Conservation (phyloP, 257 asterid genomes). For the Solanum pinnatisectum region DNA sequence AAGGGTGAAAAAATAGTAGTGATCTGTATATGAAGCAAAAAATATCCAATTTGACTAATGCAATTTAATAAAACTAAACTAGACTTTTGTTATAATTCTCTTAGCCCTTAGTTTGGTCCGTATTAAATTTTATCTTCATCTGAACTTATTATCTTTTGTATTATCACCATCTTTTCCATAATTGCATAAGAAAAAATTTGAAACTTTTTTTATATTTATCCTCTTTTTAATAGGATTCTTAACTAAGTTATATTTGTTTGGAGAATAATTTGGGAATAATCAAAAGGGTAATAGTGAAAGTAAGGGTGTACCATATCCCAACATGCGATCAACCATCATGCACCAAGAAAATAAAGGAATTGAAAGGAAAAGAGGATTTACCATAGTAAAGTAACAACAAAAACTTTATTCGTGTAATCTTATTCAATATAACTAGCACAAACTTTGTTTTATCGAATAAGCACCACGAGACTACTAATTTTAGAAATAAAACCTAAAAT, state of each 20-base stretch:
- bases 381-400: background rate
- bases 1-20: background rate
- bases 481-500: background rate
- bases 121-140: background rate
- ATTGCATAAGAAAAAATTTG: background rate
- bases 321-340: background rate
- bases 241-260: background rate
- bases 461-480: background rate
- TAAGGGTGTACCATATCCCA: background rate
- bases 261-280: background rate
- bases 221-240: background rate
- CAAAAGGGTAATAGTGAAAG: background rate
- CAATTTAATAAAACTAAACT: background rate
- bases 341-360: background rate
- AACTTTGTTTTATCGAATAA: background rate
- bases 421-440: background rate
- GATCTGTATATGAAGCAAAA: background rate
- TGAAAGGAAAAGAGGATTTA: background rate
- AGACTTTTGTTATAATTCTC: background rate
- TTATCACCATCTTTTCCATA: background rate
- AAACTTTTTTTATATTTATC: background rate
- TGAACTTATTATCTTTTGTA: background rate
- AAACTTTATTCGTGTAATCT: background rate
- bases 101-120: background rate
- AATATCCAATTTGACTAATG: background rate